These are phyloP conservation scores for Isatis tinctoria DNA, from an alignment of 345 rosid genomes.

Conservation along the genomic window DNA sequence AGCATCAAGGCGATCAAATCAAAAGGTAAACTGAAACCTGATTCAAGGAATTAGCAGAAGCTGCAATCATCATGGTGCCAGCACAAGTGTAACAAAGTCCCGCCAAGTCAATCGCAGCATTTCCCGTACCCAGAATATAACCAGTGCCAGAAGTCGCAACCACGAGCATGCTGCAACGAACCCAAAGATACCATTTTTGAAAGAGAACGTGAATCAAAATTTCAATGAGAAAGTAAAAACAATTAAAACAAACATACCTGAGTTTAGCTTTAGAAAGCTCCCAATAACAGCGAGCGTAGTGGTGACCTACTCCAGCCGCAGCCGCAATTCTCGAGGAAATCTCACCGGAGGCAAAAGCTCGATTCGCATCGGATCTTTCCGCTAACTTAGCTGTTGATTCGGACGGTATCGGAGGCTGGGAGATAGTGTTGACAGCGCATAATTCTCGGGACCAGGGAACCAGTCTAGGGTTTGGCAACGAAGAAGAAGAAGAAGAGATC, in stretches of 20 bases:
- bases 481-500: constrained; percentile 29
- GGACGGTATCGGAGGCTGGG: constrained; percentile 22
- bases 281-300: constrained; percentile 76
- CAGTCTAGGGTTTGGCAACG: constrained; percentile 28
- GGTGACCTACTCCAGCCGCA: constrained; percentile 40
- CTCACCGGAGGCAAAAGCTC: constrained; percentile 30
- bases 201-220: background rate
- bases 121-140: constrained; percentile 73
- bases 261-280: constrained; percentile 98
- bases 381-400: constrained; percentile 36
- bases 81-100: constrained; percentile 95
- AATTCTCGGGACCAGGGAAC: constrained; percentile 28
- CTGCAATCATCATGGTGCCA: constrained; percentile 97
- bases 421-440: constrained; percentile 20
- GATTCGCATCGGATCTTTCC: constrained; percentile 39
- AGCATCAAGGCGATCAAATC: background rate
- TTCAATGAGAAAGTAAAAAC: background rate
- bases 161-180: constrained; percentile 67
- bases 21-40: constrained; percentile 48
- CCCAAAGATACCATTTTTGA: background rate
- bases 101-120: constrained; percentile 50
- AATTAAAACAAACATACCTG: constrained; percentile 66
- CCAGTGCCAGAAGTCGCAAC: constrained; percentile 99
- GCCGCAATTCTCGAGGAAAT: constrained; percentile 32
- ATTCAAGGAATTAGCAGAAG: constrained; percentile 90